Evolutionary conservation across 179 eudicot species (phyloP), one percentile per base, ranked within the genome.

Genomic region (Amaranthus tricolor): DNA sequence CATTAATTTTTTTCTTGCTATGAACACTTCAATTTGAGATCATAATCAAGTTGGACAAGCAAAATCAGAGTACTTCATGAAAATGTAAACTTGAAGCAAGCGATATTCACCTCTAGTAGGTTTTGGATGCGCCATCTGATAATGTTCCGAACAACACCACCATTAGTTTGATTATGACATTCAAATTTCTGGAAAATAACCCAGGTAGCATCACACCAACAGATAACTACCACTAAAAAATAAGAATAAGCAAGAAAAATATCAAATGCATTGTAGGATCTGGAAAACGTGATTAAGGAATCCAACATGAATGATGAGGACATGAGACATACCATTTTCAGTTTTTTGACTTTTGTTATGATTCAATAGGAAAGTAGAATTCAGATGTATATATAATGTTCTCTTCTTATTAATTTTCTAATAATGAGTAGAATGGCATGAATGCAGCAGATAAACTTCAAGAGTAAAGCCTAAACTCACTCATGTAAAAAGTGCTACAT

Each of bases 131-230:
- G 90, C 96, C 98, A 94, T 62, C 83, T 85, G 57, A 94, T 88
- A 17, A 94, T 82, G 73, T 94, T 94, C 44, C 88, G 88, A 44
- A 94, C 93, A 20, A 88, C 77, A 49, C 94, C 95, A 81, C 87
- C 87, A 68, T 78, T 77, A 45, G 85, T 74, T 78, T 77, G 85
- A 77, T 68, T 78, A 71, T 62, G 62, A 71, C 97, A 94, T 84
- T 92, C 97, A 83, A 94, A 94, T 76, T 89, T 94, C 84, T 90
- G 98, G 81, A 81, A 94, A 50, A 94, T 89, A 97, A 21, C 97
- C 97, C 73, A 94, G 94, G 97, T 94, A 73, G 44, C 78, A 82
- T 66, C 76, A 75, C 76, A 81, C 78, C 76, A 78, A 72, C 68
- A 74, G 78, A 80, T 69, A 75, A 78, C 74, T 72, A 75, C 84